Evolutionary conservation across 768 basidiomycete species (phyloP).

Genomic region (Rhizopogon vulgaris): DNA sequence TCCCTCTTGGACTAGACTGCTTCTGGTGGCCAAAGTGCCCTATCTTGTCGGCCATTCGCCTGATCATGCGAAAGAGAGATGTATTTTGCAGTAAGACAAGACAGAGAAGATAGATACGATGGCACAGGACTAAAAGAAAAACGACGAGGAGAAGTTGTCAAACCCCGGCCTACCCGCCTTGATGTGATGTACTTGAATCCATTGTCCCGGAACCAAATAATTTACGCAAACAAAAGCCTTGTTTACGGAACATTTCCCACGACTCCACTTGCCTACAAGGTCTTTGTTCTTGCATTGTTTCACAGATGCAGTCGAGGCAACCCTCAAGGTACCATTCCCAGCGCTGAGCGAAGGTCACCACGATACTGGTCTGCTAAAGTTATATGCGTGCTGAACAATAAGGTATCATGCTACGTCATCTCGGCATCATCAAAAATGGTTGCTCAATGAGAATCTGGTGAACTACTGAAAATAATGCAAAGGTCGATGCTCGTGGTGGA

Average conservation of each 20-base stretch:
- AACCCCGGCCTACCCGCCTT: neutral
- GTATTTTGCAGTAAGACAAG: neutral
- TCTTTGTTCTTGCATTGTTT: neutral
- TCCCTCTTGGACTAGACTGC: neutral
- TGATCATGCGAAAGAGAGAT: slow-evolving; percentile 29
- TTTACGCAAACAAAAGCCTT: neutral
- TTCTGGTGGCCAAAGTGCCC: slow-evolving; percentile 23
- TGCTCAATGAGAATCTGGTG: too few species aligned
- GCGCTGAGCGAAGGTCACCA: too few species aligned
- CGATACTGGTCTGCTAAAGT: neutral
- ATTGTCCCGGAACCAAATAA: neutral
- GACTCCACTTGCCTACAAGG: neutral
- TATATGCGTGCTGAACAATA: neutral
- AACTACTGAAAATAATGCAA: neutral
- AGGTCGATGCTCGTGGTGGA: too few species aligned
- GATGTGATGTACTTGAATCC: too few species aligned
- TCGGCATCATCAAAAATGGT: neutral
- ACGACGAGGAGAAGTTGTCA: neutral
- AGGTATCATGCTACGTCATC: neutral
- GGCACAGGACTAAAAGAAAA: neutral
- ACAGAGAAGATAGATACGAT: neutral
- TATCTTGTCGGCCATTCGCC: slow-evolving; percentile 47
- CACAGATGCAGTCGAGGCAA: too few species aligned
- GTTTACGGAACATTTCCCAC: too few species aligned
- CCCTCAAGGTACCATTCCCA: neutral